Evolutionary conservation across 352 stramenopile genomes (phyloP).

Genomic region (Globisporangium barbulae): DNA sequence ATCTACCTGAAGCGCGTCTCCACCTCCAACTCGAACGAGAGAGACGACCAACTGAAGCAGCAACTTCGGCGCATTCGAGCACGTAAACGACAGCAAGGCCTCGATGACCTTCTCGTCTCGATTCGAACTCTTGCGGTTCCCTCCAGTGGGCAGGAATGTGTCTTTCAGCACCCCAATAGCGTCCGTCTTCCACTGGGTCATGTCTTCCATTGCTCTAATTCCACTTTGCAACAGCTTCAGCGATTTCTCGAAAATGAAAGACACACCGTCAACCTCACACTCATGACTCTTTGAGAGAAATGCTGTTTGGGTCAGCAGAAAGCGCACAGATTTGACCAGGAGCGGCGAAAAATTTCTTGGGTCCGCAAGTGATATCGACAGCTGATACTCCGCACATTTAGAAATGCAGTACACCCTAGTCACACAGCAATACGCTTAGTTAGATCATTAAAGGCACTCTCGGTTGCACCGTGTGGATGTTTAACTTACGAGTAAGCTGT

Average conservation of each 20-base stretch:
- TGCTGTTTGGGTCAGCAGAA: constrained; percentile 41
- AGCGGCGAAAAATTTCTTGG: constrained; percentile 27
- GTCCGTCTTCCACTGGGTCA: not conserved
- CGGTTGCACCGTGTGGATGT: not conserved
- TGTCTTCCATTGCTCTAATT: not conserved
- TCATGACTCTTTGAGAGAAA: constrained; percentile 29
- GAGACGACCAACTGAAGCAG: constrained; percentile 34
- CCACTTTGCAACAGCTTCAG: constrained; percentile 7
- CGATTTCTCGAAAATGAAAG: constrained; percentile 27
- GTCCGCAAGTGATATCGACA: constrained; percentile 25
- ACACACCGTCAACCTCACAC: constrained; percentile 31
- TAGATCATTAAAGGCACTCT: not conserved
- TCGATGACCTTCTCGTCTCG: constrained; percentile 26
- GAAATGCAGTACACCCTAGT: constrained; percentile 29
- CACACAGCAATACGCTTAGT: constrained; percentile 1
- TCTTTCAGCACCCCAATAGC: constrained; percentile 29
- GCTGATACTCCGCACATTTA: constrained; percentile 40
- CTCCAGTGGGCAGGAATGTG: constrained; percentile 14
- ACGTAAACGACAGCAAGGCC: constrained; percentile 28
- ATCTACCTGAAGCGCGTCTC: constrained; percentile 40
- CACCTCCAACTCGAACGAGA: constrained; percentile 32
- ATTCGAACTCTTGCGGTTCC: constrained; percentile 15
- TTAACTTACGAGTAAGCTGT: constrained; percentile 42
- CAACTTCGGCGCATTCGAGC: constrained; percentile 21
- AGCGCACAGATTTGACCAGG: constrained; percentile 27